A percentile compares a stretch with the other conserved stretches of the same genome.
These are phyloP conservation scores for Ophiostoma tasmaniense DNA, from an alignment of 2,329 filamentous ascomycete genomes.

Conservation along the genomic window DNA sequence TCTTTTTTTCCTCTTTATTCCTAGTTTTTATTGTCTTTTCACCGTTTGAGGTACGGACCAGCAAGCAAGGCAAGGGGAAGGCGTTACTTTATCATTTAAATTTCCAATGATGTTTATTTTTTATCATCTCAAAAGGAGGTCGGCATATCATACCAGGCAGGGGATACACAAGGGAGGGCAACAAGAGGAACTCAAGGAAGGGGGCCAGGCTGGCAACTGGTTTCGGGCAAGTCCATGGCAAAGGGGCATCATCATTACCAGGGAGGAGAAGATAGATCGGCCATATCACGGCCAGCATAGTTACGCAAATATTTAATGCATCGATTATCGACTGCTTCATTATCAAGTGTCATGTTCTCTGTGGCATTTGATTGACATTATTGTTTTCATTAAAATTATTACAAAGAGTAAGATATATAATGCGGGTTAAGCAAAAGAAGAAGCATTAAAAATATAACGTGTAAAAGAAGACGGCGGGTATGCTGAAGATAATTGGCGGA, in stretches of 20 bases:
- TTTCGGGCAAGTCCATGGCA: neutral
- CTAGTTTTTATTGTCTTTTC: neutral
- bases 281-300: neutral
- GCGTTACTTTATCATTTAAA: neutral
- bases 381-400: constrained; percentile 13
- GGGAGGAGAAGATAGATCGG: neutral
- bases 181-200: neutral
- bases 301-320: neutral
- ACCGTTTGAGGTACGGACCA: neutral
- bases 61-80: neutral
- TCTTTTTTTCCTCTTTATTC: neutral
- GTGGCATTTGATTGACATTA: neutral
- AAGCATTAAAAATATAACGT: constrained; percentile 6
- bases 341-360: neutral
- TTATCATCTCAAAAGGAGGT: neutral
- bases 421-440: constrained; percentile 7
- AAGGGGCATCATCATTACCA: neutral
- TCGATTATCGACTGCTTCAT: neutral
- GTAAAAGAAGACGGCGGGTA: neutral
- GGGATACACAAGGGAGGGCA: neutral
- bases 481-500: neutral
- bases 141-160: neutral
- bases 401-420: constrained; percentile 7
- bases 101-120: neutral
- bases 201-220: neutral